Base-by-base conservation (phyloP, 108 stramenopile genomes). In the Schizochytrium sp. region DNA sequence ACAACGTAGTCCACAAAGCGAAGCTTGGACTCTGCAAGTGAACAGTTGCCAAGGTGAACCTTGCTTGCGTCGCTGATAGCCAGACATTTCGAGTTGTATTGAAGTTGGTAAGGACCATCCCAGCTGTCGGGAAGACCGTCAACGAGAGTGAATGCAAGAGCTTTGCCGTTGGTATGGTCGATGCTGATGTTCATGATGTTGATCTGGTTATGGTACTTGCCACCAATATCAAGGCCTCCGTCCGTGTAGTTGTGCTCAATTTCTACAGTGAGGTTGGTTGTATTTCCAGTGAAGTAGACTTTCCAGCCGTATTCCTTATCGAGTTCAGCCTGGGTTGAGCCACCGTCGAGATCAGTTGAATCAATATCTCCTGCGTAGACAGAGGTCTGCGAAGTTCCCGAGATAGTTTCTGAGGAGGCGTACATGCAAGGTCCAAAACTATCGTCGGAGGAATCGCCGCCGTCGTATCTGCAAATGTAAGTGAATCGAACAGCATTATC, bases 231-330 rank as follows among this genome's bases (percentile, higher is more conserved):
- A 2, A 69, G 64, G 64, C 64, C 64, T 38, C 64, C 64, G 28
- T 69, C 64, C 44, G 64, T 69, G 64, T 69, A 69, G 64, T 69
- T 69, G 64, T 69, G 64, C 64, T 69, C 64, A 3, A 69, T 69
- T 44, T 69, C 64, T 38, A 69, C 64, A 3, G 40, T 44, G 64
- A 69, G 19, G 2, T 1, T 3, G 64, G 12, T 69, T 38, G 40
- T 38, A 44, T 7, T 3, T 8, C 64, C 64, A 69, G 1, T 3
- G 28, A 69, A 69, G 64, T 69, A 69, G 64, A 69, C 64, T 8
- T 38, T 12, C 64, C 64, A 69, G 10, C 64, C 64, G 64, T 69
- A 69, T 44, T 69, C 64, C 42, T 15, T 7, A 44, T 69, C 64
- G 64, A 69, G 19, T 7, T 28, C 19, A 5, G 64, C 64, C 19